Base-by-base conservation (phyloP, 148 eudicot genomes). In the Rhododendron griersonianum region DNA sequence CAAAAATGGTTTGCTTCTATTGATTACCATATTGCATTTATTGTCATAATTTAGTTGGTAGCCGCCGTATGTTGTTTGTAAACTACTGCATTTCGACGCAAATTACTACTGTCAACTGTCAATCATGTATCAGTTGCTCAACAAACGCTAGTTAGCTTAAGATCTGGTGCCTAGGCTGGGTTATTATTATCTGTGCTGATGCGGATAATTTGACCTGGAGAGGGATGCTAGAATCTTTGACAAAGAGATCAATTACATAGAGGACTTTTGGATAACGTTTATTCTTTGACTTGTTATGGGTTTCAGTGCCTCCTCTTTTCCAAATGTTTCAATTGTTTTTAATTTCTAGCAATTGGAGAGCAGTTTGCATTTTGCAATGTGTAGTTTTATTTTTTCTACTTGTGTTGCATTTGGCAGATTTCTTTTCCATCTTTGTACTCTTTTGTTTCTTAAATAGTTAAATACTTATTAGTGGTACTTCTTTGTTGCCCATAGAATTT, bases 141-240 rank as follows among this genome's bases (percentile, higher is more conserved):
- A n/a, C 79, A 39, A 75, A 37, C 25, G 7, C 47, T 75, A 75
- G 45, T 75, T 75, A 75, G 48, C n/a, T 75, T 75, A 19, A 35
- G 79, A 75, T 75, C 47, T 75, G 47, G 47, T 33, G 39, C 47
- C n/a, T 16, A 37, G 39, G 44, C 79, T 35, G 79, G 79, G 79
- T 39, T 39, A 14, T 7, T 2, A 75, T 39, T 18, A 7, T 39
- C 47, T 6, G 47, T 75, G 79, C 47, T 39, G 79, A 75, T 35
- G 79, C 2, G 25, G 25, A 41, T 75, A 39, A 75, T 35, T 37
- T 75, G 45, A 18, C 11, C 25, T 37, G n/a, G 79, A 75, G 48
- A 75, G 79, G 78, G n/a, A 75, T 75, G 11, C 47, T 75, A 16
- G 79, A 75, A 75, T 75, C 79, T 75, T 39, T 75, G 79, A 75